A percentile compares a stretch with the other conserved stretches of the same genome.
phyloP scores from a whole-genome alignment of 352 stramenopile species.

The Halophytophthora batemanensis region DNA sequence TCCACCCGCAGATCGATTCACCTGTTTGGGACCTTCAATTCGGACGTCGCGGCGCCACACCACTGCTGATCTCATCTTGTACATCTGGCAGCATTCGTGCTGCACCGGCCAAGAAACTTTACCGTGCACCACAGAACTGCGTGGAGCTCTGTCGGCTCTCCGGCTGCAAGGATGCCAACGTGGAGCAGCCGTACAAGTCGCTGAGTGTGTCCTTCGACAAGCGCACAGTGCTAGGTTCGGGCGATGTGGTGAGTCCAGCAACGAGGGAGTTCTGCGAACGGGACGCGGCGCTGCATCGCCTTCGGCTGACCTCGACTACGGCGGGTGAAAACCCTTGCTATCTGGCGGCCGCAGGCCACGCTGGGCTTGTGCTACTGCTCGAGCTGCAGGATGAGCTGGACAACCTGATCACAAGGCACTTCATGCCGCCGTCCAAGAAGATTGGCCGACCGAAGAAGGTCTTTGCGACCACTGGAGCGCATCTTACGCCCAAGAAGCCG shows the following conservation, averaged over 20 bases:
- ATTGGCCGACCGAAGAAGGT: slow-evolving; percentile 51
- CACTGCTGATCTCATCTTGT: slow-evolving; percentile 64
- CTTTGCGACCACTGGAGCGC: slow-evolving; percentile 17
- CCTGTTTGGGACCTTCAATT: slow-evolving; percentile 82
- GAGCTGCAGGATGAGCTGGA: slow-evolving; percentile 65
- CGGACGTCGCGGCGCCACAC: slow-evolving; percentile 34
- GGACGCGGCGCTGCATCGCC: slow-evolving; percentile 70
- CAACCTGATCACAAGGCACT: slow-evolving; percentile 48
- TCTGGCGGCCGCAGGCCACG: slow-evolving; percentile 61
- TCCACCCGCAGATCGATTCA: slow-evolving; percentile 81
- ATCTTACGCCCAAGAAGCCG: slow-evolving; percentile 7
- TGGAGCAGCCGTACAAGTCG: slow-evolving; percentile 58
- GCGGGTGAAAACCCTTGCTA: slow-evolving; percentile 52
- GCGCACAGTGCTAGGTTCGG: slow-evolving; percentile 37
- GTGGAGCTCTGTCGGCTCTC: slow-evolving; percentile 67
- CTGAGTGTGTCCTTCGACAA: slow-evolving; percentile 50
- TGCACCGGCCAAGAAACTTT: slow-evolving; percentile 62
- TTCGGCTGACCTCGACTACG: slow-evolving; percentile 48
- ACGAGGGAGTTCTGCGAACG: slow-evolving; percentile 72
- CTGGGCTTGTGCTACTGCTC: slow-evolving; percentile 69
- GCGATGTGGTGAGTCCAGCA: slow-evolving; percentile 34
- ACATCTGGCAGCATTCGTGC: slow-evolving; percentile 64
- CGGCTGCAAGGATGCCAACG: slow-evolving; percentile 45
- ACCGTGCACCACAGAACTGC: slow-evolving; percentile 56
- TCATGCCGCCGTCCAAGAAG: slow-evolving; percentile 46